Evolutionary conservation across 306 rosid genomes (phyloP).

Genomic region (Cicer chorassanicum): DNA sequence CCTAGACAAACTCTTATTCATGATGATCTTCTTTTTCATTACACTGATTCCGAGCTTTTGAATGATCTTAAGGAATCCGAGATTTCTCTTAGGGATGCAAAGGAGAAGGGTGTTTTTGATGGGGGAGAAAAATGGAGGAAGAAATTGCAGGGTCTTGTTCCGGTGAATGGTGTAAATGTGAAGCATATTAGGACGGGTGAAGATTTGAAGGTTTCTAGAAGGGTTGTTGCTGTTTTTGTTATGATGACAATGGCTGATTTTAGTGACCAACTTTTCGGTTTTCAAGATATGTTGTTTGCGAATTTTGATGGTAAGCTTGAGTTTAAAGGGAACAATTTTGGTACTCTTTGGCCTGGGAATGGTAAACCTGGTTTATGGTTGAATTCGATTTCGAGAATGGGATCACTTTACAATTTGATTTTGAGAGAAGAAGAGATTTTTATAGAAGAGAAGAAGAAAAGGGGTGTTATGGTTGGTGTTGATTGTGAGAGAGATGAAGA

Average conservation of each 20-base stretch:
- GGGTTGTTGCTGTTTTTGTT: slow-evolving; percentile 68
- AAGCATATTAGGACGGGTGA: slow-evolving; percentile 75
- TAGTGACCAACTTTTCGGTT: slow-evolving; percentile 75
- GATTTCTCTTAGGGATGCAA: slow-evolving; percentile 45
- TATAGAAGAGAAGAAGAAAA: slow-evolving; percentile 50
- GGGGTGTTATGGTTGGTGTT: not conserved
- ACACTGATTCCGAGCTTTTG: slow-evolving; percentile 64
- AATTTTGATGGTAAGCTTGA: slow-evolving; percentile 63
- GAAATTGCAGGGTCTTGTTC: slow-evolving; percentile 62
- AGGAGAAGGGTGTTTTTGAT: slow-evolving; percentile 48
- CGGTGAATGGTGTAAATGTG: slow-evolving; percentile 60
- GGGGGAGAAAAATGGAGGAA: slow-evolving; percentile 66
- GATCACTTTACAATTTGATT: slow-evolving; percentile 61
- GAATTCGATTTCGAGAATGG: slow-evolving; percentile 82
- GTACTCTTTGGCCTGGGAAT: slow-evolving; percentile 75
- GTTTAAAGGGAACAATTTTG: slow-evolving; percentile 64
- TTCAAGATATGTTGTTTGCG: slow-evolving; percentile 70
- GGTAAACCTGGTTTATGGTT: slow-evolving; percentile 89
- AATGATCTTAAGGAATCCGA: slow-evolving; percentile 62
- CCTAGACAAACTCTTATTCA: slow-evolving; percentile 82
- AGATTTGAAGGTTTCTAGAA: slow-evolving; percentile 68
- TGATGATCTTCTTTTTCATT: slow-evolving; percentile 73
- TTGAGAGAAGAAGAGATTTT: slow-evolving; percentile 78
- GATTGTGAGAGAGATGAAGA: slow-evolving; percentile 60
- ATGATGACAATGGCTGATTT: slow-evolving; percentile 90